A percentile compares a stretch with the other conserved stretches of the same genome.
phyloP scores from a whole-genome alignment of 768 basidiomycete species.

The Sporobolomyces pararoseus region DNA sequence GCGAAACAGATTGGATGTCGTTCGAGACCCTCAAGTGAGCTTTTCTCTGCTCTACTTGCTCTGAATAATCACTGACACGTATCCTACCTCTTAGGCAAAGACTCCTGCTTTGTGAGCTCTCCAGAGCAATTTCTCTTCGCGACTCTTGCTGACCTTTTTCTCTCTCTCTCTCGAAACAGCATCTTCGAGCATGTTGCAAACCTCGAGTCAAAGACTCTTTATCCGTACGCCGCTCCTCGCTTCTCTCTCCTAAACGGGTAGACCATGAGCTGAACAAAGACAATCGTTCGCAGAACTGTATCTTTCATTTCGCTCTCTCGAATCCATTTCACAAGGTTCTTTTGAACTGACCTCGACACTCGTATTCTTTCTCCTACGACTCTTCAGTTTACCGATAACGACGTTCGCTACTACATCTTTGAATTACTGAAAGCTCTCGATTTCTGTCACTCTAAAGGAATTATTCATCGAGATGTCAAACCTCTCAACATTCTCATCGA shows the following conservation, averaged over 20 bases:
- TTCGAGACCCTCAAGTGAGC: conserved; percentile 75
- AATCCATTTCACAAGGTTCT: too few relatives aligned
- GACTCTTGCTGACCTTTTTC: not conserved
- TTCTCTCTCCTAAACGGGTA: not conserved
- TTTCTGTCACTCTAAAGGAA: conserved; percentile 42
- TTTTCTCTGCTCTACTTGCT: too few relatives aligned
- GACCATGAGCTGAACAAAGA: too few relatives aligned
- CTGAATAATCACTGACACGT: too few relatives aligned
- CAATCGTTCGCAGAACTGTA: too few relatives aligned
- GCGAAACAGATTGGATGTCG: conserved; percentile 65
- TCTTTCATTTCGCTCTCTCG: too few relatives aligned
- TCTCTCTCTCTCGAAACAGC: conserved; percentile 49
- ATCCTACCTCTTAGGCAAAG: conserved; percentile 55
- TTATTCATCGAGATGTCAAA: conserved; percentile 45
- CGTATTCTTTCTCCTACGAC: not conserved
- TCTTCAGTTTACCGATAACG: conserved; percentile 78
- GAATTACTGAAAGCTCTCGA: conserved; percentile 44
- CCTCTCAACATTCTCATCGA: conserved; percentile 43
- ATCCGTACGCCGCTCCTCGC: conserved; percentile 55
- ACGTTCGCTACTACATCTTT: conserved; percentile 56
- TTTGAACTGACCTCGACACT: not conserved
- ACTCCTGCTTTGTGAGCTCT: conserved; percentile 55
- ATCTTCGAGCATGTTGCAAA: conserved; percentile 98
- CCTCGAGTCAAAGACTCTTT: conserved; percentile 92
- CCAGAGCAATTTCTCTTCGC: not conserved